Percentiles rank a stretch among this genome's conserved stretches.
phyloP scores from a whole-genome alignment of 345 rosid species.

The Pistacia atlantica region DNA sequence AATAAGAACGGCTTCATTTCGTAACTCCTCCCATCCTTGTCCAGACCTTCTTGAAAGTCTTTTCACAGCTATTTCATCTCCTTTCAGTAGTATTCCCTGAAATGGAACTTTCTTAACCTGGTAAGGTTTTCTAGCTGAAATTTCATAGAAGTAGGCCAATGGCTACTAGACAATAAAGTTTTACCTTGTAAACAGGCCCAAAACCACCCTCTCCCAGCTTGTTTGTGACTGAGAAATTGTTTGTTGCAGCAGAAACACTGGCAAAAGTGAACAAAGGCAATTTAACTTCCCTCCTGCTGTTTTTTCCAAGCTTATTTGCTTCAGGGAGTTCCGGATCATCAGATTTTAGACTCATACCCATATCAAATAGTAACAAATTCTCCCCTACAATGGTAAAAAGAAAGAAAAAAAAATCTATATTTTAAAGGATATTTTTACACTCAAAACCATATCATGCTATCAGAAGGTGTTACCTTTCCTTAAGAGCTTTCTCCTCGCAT shows the following conservation, averaged over 20 bases:
- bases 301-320: not conserved
- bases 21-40: conserved; percentile 46
- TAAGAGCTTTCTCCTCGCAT: not conserved
- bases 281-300: conserved; percentile 26
- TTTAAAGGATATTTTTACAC: not conserved
- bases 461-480: not conserved
- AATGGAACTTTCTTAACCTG: not conserved
- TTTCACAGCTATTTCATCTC: conserved; percentile 56
- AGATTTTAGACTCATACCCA: not conserved
- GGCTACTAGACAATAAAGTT: not conserved
- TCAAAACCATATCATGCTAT: not conserved
- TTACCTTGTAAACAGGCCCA: conserved; percentile 52
- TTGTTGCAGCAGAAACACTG: conserved; percentile 40
- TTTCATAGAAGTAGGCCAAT: no score
- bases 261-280: conserved; percentile 43
- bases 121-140: not conserved
- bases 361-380: conserved; percentile 11
- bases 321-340: not conserved
- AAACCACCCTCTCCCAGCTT: conserved; percentile 60
- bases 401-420: no score
- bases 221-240: conserved; percentile 38
- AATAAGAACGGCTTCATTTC: conserved; percentile 40
- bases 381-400: not conserved
- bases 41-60: conserved; percentile 43
- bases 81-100: conserved; percentile 45